Base-by-base conservation (phyloP, 2,329 filamentous ascomycete species). In the Verticillium klebahnii region DNA sequence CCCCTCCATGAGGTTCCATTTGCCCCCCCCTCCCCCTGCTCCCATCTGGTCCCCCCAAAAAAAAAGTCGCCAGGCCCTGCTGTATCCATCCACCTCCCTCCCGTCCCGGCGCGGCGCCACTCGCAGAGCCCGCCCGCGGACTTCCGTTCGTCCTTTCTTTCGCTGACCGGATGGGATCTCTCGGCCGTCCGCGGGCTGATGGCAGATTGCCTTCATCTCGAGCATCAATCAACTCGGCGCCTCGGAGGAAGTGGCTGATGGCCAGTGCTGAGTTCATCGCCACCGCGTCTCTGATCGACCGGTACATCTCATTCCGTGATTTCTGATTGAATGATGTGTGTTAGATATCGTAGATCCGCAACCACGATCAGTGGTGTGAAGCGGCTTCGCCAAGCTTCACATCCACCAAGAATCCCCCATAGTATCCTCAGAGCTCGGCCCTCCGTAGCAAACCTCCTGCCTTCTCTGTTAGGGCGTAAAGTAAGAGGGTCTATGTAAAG, bases 131-230 rank as follows among this genome's bases (percentile, higher is more conserved):
- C 34, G 11, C 25, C 25, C 56, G 37, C 57, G 57, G 57, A 58
- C 57, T n/a, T 58, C 57, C 57, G 57, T 58, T 58, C 56, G 56
- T 29, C 56, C 56, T 58, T 40, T 37, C 45, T 23, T 25, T 50
- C 45, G 45, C 45, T 50, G 17, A 8, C 11, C 34, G 9, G 34
- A 36, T 36, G 34, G 29, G 29, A 29, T 8, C 45, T n/a, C 45
- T 50, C 45, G 45, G 45, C 45, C 45, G 45, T 50, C 45, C 45
- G 45, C 45, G 45, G 45, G 40, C n/a, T 19, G 19, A 50, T 23
- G n/a, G 45, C 17, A n/a, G 5, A 9, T 9, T 56, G 7, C 6
- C 1, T 31, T 34, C 52, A 56, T 56, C 23, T 17, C 14, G 23
- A n/a, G 17, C 17, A 29, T 29, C 29, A 29, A 29, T 1, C 29